These are phyloP conservation scores for Ascochyta rabiei DNA, from an alignment of 2,329 filamentous ascomycete species.

Conservation along the genomic window DNA sequence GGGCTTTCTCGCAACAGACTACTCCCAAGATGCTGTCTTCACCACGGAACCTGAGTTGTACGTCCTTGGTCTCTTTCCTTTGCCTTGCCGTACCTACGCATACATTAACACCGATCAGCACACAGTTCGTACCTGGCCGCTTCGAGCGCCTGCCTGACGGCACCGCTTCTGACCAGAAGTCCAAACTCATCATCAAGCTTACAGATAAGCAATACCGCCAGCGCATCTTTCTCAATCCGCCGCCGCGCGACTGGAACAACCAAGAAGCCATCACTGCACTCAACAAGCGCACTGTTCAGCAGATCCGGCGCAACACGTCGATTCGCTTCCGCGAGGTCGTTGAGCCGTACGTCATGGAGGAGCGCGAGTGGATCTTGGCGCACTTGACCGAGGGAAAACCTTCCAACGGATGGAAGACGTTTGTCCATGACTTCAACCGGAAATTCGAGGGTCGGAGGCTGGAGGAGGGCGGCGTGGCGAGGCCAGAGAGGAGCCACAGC, in stretches of 20 bases:
- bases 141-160: constrained; percentile 33
- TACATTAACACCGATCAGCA: constrained; percentile 3
- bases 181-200: constrained; percentile 35
- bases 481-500: constrained; percentile 28
- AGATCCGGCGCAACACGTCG: constrained; percentile 38
- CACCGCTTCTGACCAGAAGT: constrained; percentile 33
- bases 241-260: constrained; percentile 35
- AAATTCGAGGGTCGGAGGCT: constrained; percentile 27
- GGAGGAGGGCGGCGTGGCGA: background rate
- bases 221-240: constrained; percentile 35
- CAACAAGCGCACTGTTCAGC: constrained; percentile 40
- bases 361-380: constrained; percentile 33
- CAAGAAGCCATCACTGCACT: constrained; percentile 34
- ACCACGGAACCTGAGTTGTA: constrained; percentile 24
- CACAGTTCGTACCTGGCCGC: constrained; percentile 36
- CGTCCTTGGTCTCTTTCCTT: background rate
- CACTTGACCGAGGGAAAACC: constrained; percentile 31
- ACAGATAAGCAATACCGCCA: constrained; percentile 27
- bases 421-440: constrained; percentile 34
- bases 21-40: constrained; percentile 20
- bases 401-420: constrained; percentile 28
- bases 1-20: constrained; percentile 26
- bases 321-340: constrained; percentile 35
- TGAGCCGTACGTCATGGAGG: constrained; percentile 25
- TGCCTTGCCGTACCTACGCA: no score